A percentile compares a stretch with the other conserved stretches of the same genome.
Conservation (phyloP, 1,284 basidiomycete genomes). For the Pascua guehoae region DNA sequence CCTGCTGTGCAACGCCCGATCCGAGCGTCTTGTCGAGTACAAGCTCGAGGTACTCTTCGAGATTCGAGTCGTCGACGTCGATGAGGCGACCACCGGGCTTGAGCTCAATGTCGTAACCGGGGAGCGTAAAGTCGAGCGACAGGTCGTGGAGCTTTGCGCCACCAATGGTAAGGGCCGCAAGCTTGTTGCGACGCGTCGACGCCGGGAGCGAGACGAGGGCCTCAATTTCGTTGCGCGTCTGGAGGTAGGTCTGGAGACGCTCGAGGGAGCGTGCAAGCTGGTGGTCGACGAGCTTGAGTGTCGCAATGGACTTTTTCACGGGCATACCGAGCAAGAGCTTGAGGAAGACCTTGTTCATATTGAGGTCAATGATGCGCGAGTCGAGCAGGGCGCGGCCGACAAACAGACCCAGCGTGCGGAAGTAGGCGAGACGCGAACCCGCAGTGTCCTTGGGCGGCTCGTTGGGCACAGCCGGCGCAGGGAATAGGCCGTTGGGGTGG, state of each 20-base stretch:
- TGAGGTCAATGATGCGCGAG: constrained; percentile 93
- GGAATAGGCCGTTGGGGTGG: constrained; percentile 83
- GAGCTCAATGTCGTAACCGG: constrained; percentile 89
- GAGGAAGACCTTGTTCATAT: constrained; percentile 88
- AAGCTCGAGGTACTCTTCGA: constrained; percentile 79
- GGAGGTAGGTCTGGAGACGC: constrained; percentile 62
- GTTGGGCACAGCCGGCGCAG: constrained; percentile 68
- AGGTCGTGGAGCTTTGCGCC: constrained; percentile 70
- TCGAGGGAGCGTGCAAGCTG: constrained; percentile 79
- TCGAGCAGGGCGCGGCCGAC: constrained; percentile 97
- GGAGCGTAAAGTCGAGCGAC: constrained; percentile 90
- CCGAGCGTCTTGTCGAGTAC: constrained; percentile 79
- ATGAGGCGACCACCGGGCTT: constrained; percentile 74
- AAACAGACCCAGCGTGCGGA: constrained; percentile 90
- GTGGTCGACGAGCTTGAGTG: constrained; percentile 74
- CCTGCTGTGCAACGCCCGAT: constrained; percentile 67
- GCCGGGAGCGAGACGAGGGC: constrained; percentile 38
- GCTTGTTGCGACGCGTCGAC: constrained; percentile 40
- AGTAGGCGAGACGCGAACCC: constrained; percentile 60
- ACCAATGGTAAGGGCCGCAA: constrained; percentile 53
- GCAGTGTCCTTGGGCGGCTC: constrained; percentile 43
- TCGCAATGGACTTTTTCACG: constrained; percentile 75
- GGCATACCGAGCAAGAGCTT: constrained; percentile 81
- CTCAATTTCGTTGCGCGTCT: constrained; percentile 50
- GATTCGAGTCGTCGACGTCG: constrained; percentile 76